Conservation (phyloP, 2,329 filamentous ascomycete species). For the Calonectria pseudoturangicola region DNA sequence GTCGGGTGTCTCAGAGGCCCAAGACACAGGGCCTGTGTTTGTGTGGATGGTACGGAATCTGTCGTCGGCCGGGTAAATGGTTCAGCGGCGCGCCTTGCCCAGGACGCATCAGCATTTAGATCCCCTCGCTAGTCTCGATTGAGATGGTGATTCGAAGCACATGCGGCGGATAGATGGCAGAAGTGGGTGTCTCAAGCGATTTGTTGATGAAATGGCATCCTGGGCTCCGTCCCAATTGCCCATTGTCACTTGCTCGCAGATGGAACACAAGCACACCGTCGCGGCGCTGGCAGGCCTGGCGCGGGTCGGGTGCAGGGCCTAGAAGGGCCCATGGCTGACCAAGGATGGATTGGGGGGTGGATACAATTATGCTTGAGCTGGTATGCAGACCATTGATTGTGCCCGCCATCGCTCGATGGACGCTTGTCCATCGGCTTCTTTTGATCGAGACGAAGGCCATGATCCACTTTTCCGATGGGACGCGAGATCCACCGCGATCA, state of each 20-base stretch:
- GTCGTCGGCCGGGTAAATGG: slow-evolving; percentile 12
- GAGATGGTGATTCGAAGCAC: not conserved
- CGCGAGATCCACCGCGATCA: not conserved
- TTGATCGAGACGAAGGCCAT: not conserved
- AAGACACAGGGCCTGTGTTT: slow-evolving; percentile 6
- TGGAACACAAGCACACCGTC: slow-evolving; percentile 5
- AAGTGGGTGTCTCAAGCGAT: not conserved
- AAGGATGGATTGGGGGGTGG: slow-evolving; percentile 15
- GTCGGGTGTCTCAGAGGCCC: not conserved
- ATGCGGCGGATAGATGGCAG: slow-evolving; percentile 3
- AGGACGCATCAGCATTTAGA: slow-evolving; percentile 18
- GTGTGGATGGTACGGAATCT: slow-evolving; percentile 7
- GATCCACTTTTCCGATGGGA: not conserved
- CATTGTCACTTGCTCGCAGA: slow-evolving; percentile 2
- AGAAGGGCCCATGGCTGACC: slow-evolving; percentile 26
- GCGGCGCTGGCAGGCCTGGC: slow-evolving; percentile 20
- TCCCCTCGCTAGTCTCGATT: slow-evolving; percentile 5
- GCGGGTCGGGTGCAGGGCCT: slow-evolving; percentile 30
- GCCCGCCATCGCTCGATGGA: not conserved
- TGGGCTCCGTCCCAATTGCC: not conserved
- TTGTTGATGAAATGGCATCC: slow-evolving; percentile 10
- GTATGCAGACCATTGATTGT: not conserved
- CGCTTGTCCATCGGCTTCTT: not conserved
- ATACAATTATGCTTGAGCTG: slow-evolving; percentile 18
- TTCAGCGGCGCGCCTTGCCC: not conserved